Conservation (phyloP, 2,329 filamentous ascomycete species). For the Cryphonectria parasitica region DNA sequence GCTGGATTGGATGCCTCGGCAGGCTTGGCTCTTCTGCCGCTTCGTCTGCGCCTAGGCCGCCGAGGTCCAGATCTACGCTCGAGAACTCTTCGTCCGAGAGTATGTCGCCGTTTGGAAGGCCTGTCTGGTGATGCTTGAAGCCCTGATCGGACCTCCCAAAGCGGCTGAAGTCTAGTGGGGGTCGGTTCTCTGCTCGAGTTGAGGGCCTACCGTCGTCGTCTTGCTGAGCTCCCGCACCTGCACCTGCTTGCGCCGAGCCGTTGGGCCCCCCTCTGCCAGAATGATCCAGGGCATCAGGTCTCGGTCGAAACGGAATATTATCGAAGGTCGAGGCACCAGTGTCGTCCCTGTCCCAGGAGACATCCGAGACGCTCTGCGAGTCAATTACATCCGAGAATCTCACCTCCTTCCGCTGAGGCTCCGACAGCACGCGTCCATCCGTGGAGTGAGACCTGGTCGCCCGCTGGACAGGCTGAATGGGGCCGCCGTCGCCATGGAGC, state of each 20-base stretch:
- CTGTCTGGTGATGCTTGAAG: not conserved
- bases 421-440: conserved; percentile 11
- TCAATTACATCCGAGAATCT: conserved; percentile 28
- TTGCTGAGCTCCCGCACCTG: conserved; percentile 6
- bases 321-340: conserved; percentile 19
- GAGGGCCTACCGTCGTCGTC: conserved; percentile 18
- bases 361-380: conserved; percentile 28
- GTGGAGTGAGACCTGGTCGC: conserved; percentile 21
- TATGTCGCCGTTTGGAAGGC: conserved; percentile 13
- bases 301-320: conserved; percentile 17
- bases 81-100: conserved; percentile 23
- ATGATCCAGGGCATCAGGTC: not conserved
- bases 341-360: conserved; percentile 22
- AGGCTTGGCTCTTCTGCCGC: conserved; percentile 18
- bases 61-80: conserved; percentile 20
- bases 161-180: conserved; percentile 24
- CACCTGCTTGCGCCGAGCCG: conserved; percentile 9
- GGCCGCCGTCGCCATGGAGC: not conserved
- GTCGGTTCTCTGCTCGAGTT: conserved; percentile 27
- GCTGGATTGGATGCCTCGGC: conserved; percentile 17
- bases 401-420: conserved; percentile 24
- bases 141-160: conserved; percentile 15
- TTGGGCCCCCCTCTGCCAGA: conserved; percentile 2
- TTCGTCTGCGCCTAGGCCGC: conserved; percentile 5
- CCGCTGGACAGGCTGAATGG: conserved; percentile 14